Evolutionary conservation across 345 rosid species (phyloP).

Genomic region (Lumnitzera littorea): DNA sequence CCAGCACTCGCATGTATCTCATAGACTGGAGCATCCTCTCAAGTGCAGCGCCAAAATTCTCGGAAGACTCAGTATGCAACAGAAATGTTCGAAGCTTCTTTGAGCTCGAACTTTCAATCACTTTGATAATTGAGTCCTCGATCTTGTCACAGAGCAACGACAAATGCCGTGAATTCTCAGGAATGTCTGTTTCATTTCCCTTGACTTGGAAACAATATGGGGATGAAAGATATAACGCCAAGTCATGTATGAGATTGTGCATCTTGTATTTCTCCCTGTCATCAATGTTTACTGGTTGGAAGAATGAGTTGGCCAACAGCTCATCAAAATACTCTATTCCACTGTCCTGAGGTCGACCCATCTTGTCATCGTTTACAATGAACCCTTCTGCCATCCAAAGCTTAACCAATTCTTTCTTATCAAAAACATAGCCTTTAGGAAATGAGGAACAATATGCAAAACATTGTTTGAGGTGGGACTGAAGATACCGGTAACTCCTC

Average conservation of each 20-base stretch:
- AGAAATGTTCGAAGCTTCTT: conserved; percentile 7
- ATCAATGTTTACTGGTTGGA: conserved; percentile 7
- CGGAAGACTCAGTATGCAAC: conserved; percentile 1
- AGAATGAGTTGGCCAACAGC: conserved; percentile 10
- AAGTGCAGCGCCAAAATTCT: background rate
- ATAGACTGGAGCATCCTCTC: conserved; percentile 4
- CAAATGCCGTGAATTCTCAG: background rate
- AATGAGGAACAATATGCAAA: conserved; percentile 14
- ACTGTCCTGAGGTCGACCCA: conserved; percentile 8
- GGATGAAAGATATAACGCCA: conserved; percentile 9
- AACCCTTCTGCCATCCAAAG: conserved; percentile 25
- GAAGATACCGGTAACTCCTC: conserved; percentile 17
- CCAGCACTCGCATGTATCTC: conserved; percentile 11
- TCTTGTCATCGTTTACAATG: background rate
- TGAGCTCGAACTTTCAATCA: background rate
- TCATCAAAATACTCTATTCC: conserved; percentile 13
- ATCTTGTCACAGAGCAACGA: too few species aligned
- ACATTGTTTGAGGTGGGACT: conserved; percentile 16
- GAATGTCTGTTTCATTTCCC: conserved; percentile 2
- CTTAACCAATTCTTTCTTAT: conserved; percentile 15
- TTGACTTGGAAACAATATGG: conserved; percentile 9
- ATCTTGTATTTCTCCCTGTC: conserved; percentile 1
- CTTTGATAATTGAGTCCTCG: too few species aligned
- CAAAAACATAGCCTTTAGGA: conserved; percentile 13
- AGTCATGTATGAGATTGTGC: conserved; percentile 18